Conservation (phyloP, 805 yeast species). For the Ogataea ganodermae region DNA sequence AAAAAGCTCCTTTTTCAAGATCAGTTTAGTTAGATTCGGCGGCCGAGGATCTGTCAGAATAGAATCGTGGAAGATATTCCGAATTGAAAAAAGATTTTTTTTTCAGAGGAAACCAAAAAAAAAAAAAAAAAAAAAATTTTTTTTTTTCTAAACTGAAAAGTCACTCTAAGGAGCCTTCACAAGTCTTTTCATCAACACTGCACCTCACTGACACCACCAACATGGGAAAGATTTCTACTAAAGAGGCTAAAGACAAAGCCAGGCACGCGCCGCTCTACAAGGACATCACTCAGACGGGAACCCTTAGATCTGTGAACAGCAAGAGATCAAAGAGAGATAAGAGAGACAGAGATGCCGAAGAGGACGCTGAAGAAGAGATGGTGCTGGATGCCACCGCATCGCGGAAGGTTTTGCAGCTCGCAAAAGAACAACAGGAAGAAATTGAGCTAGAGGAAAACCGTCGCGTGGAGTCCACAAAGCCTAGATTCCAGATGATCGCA, state of each 20-base stretch:
- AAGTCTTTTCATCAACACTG: background rate
- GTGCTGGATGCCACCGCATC: conserved; percentile 81
- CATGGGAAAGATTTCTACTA: conserved; percentile 69
- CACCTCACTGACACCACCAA: conserved; percentile 4
- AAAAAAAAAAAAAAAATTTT: conserved; percentile 1
- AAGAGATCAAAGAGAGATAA: conserved; percentile 27
- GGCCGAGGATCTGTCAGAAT: conserved; percentile 11
- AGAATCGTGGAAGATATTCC: conserved; percentile 14
- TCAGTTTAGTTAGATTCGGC: conserved; percentile 1
- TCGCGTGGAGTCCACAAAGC: conserved; percentile 26
- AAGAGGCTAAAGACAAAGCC: conserved; percentile 52
- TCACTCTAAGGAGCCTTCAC: conserved; percentile 1
- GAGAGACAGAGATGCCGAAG: conserved; percentile 39
- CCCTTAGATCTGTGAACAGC: conserved; percentile 46
- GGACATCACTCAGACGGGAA: conserved; percentile 78
- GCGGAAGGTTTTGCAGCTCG: conserved; percentile 82
- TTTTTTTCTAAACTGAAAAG: background rate
- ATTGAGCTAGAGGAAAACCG: conserved; percentile 65
- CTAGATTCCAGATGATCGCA: conserved; percentile 34
- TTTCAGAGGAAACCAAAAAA: conserved; percentile 1
- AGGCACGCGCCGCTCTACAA: conserved; percentile 82
- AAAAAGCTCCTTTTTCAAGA: conserved; percentile 1
- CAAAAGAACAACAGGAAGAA: conserved; percentile 92
- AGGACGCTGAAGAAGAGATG: conserved; percentile 56
- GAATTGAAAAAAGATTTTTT: conserved; percentile 12